phyloP scores from a whole-genome alignment of 192 early-diverging fungal species.

The Lobosporangium transversale region DNA sequence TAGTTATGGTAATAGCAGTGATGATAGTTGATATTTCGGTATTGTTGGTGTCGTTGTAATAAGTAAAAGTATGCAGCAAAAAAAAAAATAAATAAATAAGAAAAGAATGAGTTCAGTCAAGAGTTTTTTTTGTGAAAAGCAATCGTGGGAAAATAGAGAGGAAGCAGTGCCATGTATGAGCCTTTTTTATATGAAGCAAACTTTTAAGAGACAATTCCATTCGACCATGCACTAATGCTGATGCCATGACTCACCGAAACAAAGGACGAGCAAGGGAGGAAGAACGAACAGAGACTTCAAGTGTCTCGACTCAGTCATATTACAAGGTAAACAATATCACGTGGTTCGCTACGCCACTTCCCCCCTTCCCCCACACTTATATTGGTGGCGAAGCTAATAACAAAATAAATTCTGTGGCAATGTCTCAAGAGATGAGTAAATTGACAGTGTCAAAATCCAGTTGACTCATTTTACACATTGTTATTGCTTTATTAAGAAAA shows the following conservation, averaged over 20 bases:
- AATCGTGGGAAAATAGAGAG: slow-evolving; percentile 20
- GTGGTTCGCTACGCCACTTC: neutral
- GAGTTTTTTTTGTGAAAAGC: neutral
- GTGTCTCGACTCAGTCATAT: neutral
- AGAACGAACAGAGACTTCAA: neutral
- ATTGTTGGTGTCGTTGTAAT: neutral
- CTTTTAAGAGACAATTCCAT: neutral
- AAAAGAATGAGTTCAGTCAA: neutral
- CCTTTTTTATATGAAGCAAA: slow-evolving; percentile 14
- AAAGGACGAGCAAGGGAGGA: slow-evolving; percentile 6
- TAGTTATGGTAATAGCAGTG: neutral
- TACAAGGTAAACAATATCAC: neutral
- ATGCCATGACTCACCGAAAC: slow-evolving; percentile 41
- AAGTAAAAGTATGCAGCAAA: neutral
- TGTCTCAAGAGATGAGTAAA: too few species aligned
- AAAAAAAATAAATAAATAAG: neutral
- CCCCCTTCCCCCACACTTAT: too few species aligned
- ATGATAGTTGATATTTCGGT: neutral
- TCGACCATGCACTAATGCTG: neutral
- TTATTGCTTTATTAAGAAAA: too few species aligned
- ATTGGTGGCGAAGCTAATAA: neutral
- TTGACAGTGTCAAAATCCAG: too few species aligned
- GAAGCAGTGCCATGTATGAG: neutral
- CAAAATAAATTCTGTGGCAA: too few species aligned
- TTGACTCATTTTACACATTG: too few species aligned